Evolutionary conservation across 768 basidiomycete species (phyloP).

Genomic region (Pleurotus platypus): DNA sequence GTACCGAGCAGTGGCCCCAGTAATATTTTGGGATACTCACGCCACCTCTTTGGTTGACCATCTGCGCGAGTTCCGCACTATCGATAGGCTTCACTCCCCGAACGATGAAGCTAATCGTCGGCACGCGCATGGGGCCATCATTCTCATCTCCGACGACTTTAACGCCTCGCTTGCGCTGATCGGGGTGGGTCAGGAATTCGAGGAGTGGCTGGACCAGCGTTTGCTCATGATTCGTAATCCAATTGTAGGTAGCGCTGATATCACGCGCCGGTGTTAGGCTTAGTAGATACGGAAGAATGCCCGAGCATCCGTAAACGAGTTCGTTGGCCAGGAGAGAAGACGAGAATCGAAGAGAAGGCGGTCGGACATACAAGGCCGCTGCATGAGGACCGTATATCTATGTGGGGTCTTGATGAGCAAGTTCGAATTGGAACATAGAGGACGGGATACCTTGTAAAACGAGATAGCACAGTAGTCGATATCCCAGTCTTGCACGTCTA

Average conservation of each 20-base stretch:
- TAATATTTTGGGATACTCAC: slow-evolving; percentile 33
- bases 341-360: slow-evolving; percentile 30
- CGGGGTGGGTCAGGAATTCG: slow-evolving; percentile 45
- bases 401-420: too few species aligned
- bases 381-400: slow-evolving; percentile 76
- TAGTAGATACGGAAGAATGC: slow-evolving; percentile 49
- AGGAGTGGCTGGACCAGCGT: slow-evolving; percentile 49
- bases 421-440: neutral
- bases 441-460: slow-evolving; percentile 61
- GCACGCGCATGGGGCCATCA: slow-evolving; percentile 41
- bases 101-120: slow-evolving; percentile 73
- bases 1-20: too few species aligned
- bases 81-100: slow-evolving; percentile 48
- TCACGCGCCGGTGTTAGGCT: slow-evolving; percentile 47
- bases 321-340: slow-evolving; percentile 25
- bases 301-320: neutral
- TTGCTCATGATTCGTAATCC: slow-evolving; percentile 61
- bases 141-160: slow-evolving; percentile 62
- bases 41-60: slow-evolving; percentile 60
- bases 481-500: slow-evolving; percentile 78
- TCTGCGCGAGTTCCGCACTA: slow-evolving; percentile 59
- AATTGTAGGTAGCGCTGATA: slow-evolving; percentile 48
- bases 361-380: slow-evolving; percentile 60
- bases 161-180: slow-evolving; percentile 54
- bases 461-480: slow-evolving; percentile 70